Conservation (phyloP, 2,329 filamentous ascomycete genomes). For the Exserohilum turcica region DNA sequence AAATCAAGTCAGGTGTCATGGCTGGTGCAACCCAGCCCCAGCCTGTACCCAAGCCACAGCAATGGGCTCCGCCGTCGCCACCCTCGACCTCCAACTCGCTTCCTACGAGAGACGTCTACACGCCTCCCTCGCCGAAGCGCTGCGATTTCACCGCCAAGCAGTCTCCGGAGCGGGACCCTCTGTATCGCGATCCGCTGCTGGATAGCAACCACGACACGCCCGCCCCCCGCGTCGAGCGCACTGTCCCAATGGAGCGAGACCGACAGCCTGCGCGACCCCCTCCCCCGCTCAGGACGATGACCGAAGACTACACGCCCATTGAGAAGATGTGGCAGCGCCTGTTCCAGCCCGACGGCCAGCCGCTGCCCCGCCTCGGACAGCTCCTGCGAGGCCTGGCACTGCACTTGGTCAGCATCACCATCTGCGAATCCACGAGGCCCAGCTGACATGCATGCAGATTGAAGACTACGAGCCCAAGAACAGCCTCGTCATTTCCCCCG, state of each 20-base stretch:
- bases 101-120: constrained; percentile 57
- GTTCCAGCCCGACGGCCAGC: constrained; percentile 70
- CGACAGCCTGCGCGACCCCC: constrained; percentile 32
- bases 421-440: background rate
- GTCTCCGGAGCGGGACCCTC: constrained; percentile 46
- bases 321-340: constrained; percentile 78
- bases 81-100: constrained; percentile 56
- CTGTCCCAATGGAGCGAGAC: constrained; percentile 33
- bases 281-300: constrained; percentile 36
- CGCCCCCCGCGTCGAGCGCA: constrained; percentile 34
- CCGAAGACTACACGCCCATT: constrained; percentile 47
- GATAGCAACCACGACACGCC: constrained; percentile 39
- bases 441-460: constrained; percentile 56
- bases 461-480: constrained; percentile 70
- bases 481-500: constrained; percentile 73
- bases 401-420: constrained; percentile 64
- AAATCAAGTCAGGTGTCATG: constrained; percentile 54
- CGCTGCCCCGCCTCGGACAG: constrained; percentile 70
- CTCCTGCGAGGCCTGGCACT: constrained; percentile 75
- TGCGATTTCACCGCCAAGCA: constrained; percentile 38
- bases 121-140: constrained; percentile 59
- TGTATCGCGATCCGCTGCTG: constrained; percentile 37
- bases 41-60: constrained; percentile 43
- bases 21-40: constrained; percentile 36
- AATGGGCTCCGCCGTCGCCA: constrained; percentile 48